Evolutionary conservation across 2,329 filamentous ascomycete genomes (phyloP), one percentile per base, ranked within the genome.

Genomic region (Torrubiella hemipterigena): DNA sequence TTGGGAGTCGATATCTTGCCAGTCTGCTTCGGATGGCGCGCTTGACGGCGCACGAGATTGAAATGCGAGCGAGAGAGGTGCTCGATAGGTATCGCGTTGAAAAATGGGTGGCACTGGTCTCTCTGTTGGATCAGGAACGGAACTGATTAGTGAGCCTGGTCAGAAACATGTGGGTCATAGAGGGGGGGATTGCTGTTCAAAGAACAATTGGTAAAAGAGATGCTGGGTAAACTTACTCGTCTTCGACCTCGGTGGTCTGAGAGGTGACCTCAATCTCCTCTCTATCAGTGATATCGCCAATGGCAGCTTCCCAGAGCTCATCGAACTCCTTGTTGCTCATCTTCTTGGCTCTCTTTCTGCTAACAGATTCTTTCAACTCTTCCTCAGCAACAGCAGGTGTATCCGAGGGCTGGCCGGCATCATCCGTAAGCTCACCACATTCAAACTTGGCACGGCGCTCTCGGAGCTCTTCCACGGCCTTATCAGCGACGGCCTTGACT

Each of bases 281-380:
- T 38, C 73, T 61, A 2, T 59, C 56, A 38, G 70, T 67, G 31
- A 87, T 73, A 44, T 87, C 82, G 13, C 77, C 78, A 34, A 87
- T 70, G 3, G 82, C 82, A 38, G 73, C 72, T 17, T 65, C 63
- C 73, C 82, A 91, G 7, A 98, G 71, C 35, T 94, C 84, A 43
- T 96, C 85, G 48, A 98, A 95, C 50, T 96, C 89, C 25, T 81
- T 69, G 47, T 86, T 77, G 41, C 70, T 82, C 73, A 95, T 83
- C 40, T 79, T 77, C 61, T 82, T 89, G 51, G 77, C 81, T 40
- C 81, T 75, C 62, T 81, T 83, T 43, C 76, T 72, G 43, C 69
- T 73, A 40, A 95, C 76, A 34, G 75, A 71, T 40, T 80, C 64
- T 61, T 89, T 94, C 38, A 96, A 63, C 32, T 84, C 79, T 17